These are phyloP conservation scores for Sphaerosporella brunnea DNA, from an alignment of 495 filamentous ascomycete species.

Conservation along the genomic window DNA sequence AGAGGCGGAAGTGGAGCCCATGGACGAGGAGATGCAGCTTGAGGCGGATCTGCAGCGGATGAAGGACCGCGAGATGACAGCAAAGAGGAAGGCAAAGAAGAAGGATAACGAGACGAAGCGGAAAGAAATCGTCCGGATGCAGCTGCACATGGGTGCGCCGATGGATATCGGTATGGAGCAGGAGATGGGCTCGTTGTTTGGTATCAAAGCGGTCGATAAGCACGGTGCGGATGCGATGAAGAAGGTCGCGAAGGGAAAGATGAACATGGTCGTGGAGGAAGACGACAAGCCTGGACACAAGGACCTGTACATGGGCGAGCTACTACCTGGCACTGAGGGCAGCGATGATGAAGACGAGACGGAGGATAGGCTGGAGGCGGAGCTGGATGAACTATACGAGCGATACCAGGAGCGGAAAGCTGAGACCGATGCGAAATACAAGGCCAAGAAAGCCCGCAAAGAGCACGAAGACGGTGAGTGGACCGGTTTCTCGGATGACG, in stretches of 20 bases:
- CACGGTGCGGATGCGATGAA: slow-evolving; percentile 39
- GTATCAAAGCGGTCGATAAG: slow-evolving; percentile 59
- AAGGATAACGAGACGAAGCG: slow-evolving; percentile 78
- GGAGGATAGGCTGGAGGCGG: slow-evolving; percentile 52
- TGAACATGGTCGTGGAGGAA: slow-evolving; percentile 40
- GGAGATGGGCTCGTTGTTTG: slow-evolving; percentile 61
- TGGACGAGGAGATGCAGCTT: slow-evolving; percentile 85
- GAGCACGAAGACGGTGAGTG: slow-evolving; percentile 75
- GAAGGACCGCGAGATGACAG: slow-evolving; percentile 52
- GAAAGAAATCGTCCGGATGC: slow-evolving; percentile 80
- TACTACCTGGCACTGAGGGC: slow-evolving; percentile 37
- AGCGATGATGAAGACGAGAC: slow-evolving; percentile 69
- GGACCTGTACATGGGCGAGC: slow-evolving; percentile 36
- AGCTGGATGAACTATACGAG: slow-evolving; percentile 74
- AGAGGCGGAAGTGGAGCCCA: slow-evolving; percentile 59
- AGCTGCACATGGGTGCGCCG: slow-evolving; percentile 89
- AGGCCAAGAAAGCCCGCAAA: slow-evolving; percentile 71
- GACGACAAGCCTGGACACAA: slow-evolving; percentile 40
- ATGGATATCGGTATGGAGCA: slow-evolving; percentile 94
- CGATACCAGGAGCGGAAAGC: slow-evolving; percentile 66
- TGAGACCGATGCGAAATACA: slow-evolving; percentile 63
- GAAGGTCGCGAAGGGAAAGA: slow-evolving; percentile 59
- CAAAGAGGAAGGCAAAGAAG: slow-evolving; percentile 62
- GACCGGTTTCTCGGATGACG: slow-evolving; percentile 67
- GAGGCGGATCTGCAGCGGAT: slow-evolving; percentile 72